phyloP scores from a whole-genome alignment of 2,329 filamentous ascomycete genomes.

The Dothidotthia symphoricarpi region DNA sequence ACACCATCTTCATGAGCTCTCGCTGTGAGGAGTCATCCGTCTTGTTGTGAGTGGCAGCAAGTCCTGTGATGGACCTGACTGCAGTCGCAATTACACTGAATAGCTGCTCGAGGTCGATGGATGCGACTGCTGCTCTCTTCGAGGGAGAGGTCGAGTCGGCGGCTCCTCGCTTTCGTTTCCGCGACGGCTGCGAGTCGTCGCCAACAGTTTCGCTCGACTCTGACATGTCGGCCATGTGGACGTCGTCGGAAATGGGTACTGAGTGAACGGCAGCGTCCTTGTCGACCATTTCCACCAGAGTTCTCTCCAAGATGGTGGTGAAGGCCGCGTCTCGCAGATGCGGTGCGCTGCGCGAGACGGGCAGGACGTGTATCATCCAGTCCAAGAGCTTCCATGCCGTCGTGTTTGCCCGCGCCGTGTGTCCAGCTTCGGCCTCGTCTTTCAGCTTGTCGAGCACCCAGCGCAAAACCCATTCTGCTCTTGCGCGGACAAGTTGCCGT shows the following conservation, averaged over 20 bases:
- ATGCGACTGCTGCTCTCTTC: constrained; percentile 15
- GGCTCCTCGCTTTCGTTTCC: constrained; percentile 38
- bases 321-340: constrained; percentile 71
- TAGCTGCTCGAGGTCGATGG: constrained; percentile 15
- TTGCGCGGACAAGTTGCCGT: constrained; percentile 23
- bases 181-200: constrained; percentile 27
- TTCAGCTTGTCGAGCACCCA: constrained; percentile 65
- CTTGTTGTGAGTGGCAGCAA: constrained; percentile 11
- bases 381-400: constrained; percentile 60
- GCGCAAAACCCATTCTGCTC: constrained; percentile 65
- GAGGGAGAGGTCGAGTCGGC: constrained; percentile 13
- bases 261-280: constrained; percentile 6
- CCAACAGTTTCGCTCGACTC: constrained; percentile 31
- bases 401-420: constrained; percentile 44
- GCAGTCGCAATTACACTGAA: constrained; percentile 24
- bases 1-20: constrained; percentile 39
- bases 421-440: constrained; percentile 36
- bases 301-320: constrained; percentile 62
- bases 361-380: constrained; percentile 63
- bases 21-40: constrained; percentile 23
- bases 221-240: constrained; percentile 17
- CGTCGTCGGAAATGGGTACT: constrained; percentile 5
- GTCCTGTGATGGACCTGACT: constrained; percentile 20
- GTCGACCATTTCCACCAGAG: constrained; percentile 56
- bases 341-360: constrained; percentile 66